A percentile compares a stretch with the other conserved stretches of the same genome.
These are phyloP conservation scores for Podospora appendiculata DNA, from an alignment of 495 filamentous ascomycete genomes.

Conservation along the genomic window DNA sequence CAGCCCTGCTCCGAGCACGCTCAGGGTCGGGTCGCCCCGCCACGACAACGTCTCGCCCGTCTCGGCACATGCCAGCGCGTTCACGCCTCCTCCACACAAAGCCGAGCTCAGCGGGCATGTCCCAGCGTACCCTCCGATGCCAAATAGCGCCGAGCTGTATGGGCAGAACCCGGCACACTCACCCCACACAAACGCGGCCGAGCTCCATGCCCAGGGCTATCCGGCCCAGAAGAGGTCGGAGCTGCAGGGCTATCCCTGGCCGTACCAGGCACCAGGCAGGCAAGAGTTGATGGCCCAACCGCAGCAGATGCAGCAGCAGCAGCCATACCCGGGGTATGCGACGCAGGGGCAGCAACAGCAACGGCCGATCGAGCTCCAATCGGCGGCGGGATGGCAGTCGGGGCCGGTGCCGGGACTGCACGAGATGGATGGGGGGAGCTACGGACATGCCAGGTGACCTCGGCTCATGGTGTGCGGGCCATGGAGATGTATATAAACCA, in stretches of 20 bases:
- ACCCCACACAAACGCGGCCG: constrained; percentile 6
- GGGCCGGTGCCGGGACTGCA: constrained; percentile 27
- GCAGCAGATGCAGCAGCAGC: not conserved
- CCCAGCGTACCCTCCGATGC: constrained; percentile 7
- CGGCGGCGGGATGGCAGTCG: constrained; percentile 29
- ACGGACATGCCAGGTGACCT: constrained; percentile 8
- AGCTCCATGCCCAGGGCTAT: constrained; percentile 17
- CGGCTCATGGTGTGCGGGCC: constrained; percentile 2
- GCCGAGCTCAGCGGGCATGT: constrained; percentile 26
- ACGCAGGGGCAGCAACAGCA: not conserved
- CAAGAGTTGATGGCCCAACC: constrained; percentile 10
- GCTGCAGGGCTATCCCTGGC: constrained; percentile 10
- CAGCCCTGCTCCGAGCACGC: constrained; percentile 22
- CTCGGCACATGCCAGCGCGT: constrained; percentile 18
- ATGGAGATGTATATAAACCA: no score
- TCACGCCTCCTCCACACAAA: constrained; percentile 14
- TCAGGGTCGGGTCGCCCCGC: constrained; percentile 14
- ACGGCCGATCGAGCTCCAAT: constrained; percentile 8
- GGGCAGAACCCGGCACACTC: constrained; percentile 9
- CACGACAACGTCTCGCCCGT: constrained; percentile 30
- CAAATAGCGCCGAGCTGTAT: constrained; percentile 13
- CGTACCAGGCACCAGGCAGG: constrained; percentile 4
- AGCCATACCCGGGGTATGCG: not conserved
- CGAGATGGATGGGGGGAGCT: constrained; percentile 28
- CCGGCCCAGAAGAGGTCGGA: constrained; percentile 5